Conservation (phyloP, 441 rosid species). For the Viola pubescens region DNA sequence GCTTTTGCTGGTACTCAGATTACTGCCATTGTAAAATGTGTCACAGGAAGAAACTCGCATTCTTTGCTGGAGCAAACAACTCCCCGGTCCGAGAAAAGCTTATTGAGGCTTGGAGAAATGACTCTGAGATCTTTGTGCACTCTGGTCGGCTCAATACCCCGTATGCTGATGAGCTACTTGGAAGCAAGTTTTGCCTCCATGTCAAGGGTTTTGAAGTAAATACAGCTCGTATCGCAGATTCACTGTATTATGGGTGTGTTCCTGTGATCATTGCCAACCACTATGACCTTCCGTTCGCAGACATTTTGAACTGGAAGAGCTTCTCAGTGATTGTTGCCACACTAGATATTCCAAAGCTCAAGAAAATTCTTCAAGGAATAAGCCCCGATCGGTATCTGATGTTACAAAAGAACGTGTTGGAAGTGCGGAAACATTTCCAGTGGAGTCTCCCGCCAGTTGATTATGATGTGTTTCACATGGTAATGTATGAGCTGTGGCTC, state of each 20-base stretch:
- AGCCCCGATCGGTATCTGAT: constrained; percentile 21
- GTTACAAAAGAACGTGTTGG: constrained; percentile 38
- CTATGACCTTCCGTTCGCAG: constrained; percentile 52
- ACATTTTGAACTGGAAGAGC: constrained; percentile 52
- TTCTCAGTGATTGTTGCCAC: constrained; percentile 46
- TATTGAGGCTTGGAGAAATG: constrained; percentile 40
- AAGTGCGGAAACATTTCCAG: constrained; percentile 53
- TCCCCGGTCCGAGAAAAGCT: constrained; percentile 51
- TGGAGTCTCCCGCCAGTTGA: constrained; percentile 42
- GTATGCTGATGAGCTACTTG: constrained; percentile 40
- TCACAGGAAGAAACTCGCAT: constrained; percentile 48
- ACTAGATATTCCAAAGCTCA: constrained; percentile 45
- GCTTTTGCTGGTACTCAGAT: background rate
- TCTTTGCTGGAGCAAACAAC: constrained; percentile 54
- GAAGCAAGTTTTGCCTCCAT: constrained; percentile 61
- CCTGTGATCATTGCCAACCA: constrained; percentile 57
- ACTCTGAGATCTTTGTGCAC: constrained; percentile 43
- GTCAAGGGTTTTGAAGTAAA: constrained; percentile 68
- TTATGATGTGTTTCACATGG: constrained; percentile 52
- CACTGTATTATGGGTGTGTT: constrained; percentile 46
- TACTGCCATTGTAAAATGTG: constrained; percentile 8
- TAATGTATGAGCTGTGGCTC: constrained; percentile 57
- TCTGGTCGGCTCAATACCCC: constrained; percentile 40
- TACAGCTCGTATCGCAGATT: constrained; percentile 52
- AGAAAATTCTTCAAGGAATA: constrained; percentile 35